Base-by-base conservation (phyloP, 192 early-diverging fungal genomes). In the Lobosporangium transversale region DNA sequence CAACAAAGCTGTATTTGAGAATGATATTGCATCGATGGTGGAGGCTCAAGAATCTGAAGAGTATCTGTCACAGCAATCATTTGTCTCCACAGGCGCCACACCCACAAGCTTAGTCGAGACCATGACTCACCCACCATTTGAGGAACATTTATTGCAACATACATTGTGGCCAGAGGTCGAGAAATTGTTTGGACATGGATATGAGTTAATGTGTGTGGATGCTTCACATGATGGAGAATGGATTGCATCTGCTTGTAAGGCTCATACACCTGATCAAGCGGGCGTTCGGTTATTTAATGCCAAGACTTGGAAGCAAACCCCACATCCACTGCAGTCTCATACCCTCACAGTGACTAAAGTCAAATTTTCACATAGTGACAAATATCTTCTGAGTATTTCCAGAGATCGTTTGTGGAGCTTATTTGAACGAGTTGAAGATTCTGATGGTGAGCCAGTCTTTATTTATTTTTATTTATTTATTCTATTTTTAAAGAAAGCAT, bases 141-240 rank as follows among this genome's bases (percentile, higher is more conserved):
- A 99, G 78, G 94, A 96, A 64, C 90, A 94, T 57, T 84, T 98
- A 32, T 62, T 92, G 64, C 92, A 94, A 59, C 87, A 92, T 74
- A 95, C 95, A 29, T 82, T 99, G 20, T 99, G 97, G 97, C 96
- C 97, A 2, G 97, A 99, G 83, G 82, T 90, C 9, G 91, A 96
- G 64, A 98, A 99, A 79, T 85, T 98, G 66, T 98, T 97, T 80
- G 97, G 95, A n/a, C 97, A 99, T 81, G 91, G 90, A 4, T 97
- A 94, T 79, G 97, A 98, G 75, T 62, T 97, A n/a, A 87, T 93
- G 47, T 84, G 89, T 21, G 86, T 95, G 1, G 94, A 91, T 20
- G 87, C 90, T 0, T 83, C 86, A 3, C 88, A 89, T 68, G 79
- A 90, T 58, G 94, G 93, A 10, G 81, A 78, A 59, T 78, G 73